Evolutionary conservation across 106 monocot genomes (phyloP).

Genomic region (Xerophyta viscosa): DNA sequence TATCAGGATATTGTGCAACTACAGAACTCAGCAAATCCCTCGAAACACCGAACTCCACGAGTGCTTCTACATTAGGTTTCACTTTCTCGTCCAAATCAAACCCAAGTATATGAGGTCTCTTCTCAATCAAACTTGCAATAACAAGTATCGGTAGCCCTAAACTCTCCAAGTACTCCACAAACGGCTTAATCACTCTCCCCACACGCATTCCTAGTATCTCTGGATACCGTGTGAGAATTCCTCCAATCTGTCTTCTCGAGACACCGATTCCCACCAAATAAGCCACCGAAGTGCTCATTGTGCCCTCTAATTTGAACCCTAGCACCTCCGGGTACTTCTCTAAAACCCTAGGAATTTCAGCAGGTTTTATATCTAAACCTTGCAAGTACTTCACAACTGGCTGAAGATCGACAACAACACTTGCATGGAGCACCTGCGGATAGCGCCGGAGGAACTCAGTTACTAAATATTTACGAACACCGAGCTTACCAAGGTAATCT

Average conservation of each 20-base stretch:
- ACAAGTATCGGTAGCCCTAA: slow-evolving; percentile 57
- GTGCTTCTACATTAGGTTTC: slow-evolving; percentile 65
- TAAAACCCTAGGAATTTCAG: slow-evolving; percentile 62
- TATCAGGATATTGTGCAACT: slow-evolving; percentile 62
- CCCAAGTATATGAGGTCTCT: slow-evolving; percentile 66
- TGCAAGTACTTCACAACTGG: slow-evolving; percentile 86
- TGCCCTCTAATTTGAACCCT: slow-evolving; percentile 93
- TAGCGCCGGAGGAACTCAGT: slow-evolving; percentile 68
- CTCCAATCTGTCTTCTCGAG: slow-evolving; percentile 56
- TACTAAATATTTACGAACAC: slow-evolving; percentile 49
- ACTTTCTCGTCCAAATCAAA: slow-evolving; percentile 56
- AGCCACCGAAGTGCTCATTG: slow-evolving; percentile 97
- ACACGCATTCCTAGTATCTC: slow-evolving; percentile 93
- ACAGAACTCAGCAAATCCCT: slow-evolving; percentile 37
- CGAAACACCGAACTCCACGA: slow-evolving; percentile 57
- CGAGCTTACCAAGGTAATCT: slow-evolving; percentile 80
- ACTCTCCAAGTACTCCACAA: slow-evolving; percentile 61
- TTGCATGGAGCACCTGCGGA: slow-evolving; percentile 92
- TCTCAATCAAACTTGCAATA: slow-evolving; percentile 70
- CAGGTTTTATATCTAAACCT: slow-evolving; percentile 67
- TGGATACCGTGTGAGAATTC: slow-evolving; percentile 66
- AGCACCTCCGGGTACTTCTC: slow-evolving; percentile 91
- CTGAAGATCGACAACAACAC: slow-evolving; percentile 77
- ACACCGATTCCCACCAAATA: slow-evolving; percentile 86
- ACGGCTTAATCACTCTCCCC: slow-evolving; percentile 78